Evolutionary conservation across 805 yeast species (phyloP).

Genomic region (Candida takata): DNA sequence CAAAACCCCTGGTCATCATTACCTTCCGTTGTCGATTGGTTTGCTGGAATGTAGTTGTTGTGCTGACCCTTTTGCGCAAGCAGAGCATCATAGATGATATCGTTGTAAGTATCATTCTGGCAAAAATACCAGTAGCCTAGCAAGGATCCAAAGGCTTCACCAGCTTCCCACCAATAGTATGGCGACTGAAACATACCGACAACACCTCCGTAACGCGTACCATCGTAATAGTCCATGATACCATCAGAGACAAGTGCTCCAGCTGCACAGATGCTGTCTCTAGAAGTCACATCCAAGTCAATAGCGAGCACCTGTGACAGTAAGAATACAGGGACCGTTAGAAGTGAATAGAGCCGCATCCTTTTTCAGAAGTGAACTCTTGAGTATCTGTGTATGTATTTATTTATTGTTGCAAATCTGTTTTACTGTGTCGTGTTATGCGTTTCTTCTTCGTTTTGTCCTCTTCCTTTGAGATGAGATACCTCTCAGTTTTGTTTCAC

Average conservation of each 20-base stretch:
- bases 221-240: constrained; percentile 65
- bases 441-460: too few species aligned
- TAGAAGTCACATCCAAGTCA: constrained; percentile 32
- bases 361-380: too few species aligned
- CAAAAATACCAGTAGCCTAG: constrained; percentile 71
- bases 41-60: constrained; percentile 53
- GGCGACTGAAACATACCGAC: constrained; percentile 69
- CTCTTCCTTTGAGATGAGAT: too few species aligned
- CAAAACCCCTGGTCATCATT: constrained; percentile 73
- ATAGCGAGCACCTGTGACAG: constrained; percentile 20
- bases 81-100: constrained; percentile 50
- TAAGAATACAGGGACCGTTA: constrained; percentile 6
- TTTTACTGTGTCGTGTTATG: too few species aligned
- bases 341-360: constrained; percentile 2
- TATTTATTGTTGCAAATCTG: neutral
- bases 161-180: constrained; percentile 92
- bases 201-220: constrained; percentile 53
- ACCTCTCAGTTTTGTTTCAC: too few species aligned
- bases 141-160: constrained; percentile 68
- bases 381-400: neutral
- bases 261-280: constrained; percentile 48
- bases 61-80: constrained; percentile 38
- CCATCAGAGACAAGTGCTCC: constrained; percentile 54
- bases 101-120: constrained; percentile 59
- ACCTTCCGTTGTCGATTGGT: constrained; percentile 63